Evolutionary conservation across 257 asterid species (phyloP), one percentile per base, ranked within the genome.

Genomic region (Solanum infundibuliforme): DNA sequence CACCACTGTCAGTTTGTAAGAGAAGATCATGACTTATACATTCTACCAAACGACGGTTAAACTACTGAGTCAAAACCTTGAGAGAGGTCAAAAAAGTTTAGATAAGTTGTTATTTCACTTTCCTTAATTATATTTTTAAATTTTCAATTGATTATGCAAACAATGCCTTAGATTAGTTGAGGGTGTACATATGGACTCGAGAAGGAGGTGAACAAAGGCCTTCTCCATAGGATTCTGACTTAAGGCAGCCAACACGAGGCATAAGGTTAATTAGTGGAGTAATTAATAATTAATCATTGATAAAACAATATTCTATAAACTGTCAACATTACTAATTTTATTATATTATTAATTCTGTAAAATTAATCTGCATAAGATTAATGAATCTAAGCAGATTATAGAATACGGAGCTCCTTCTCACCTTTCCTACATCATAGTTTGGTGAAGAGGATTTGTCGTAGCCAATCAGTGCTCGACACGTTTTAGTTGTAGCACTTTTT

Each of bases 201-300:
- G 38, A 65, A 86, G 76, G 82, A 39, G 32, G 71, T 7, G 35
- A 87, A 84, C 86, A 77, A 68, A 36, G 21, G 52, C 16, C 83
- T 81, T 43, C 69, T 72, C 38, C 91, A 91, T 89, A 69, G 92
- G 94, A 92, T 88, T 89, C 93, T 86, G 91, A 87, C 82, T 65
- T 52, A 46, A 87, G 77, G 91, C 89, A 87, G 90, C 75, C 21
- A 85, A 48, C 34, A 66, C 90, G 87, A 90, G 89, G 88, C 87
- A 66, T 34, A 39, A 34, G 81, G 87, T 88, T 72, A 71, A 66
- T 66, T 84, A 58, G 71, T 72, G 88, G 5, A 43, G 14, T 88
- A 60, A 87, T 87, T 88, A 87, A 86, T 88, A 81, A 83, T 90
- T 91, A 92, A 90, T 92, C 84, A 92, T 90, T 92, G 77, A 43